phyloP scores from a whole-genome alignment of 768 basidiomycete species.

The Trametes gibbosa region DNA sequence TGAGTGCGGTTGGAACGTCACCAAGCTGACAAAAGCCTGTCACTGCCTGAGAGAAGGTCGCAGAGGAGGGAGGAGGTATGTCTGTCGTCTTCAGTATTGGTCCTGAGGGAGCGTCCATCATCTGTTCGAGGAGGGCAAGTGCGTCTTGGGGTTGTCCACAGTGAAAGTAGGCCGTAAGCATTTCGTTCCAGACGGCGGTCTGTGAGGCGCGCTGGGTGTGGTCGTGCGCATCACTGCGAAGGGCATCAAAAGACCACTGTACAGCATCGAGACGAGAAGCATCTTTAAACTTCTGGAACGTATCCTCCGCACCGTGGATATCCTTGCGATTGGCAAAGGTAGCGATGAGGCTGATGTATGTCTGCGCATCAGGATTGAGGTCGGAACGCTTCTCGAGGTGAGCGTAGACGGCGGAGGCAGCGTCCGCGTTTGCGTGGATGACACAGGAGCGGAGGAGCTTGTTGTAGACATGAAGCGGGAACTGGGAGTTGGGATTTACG shows the following conservation, averaged over 20 bases:
- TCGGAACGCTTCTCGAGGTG: constrained; percentile 50
- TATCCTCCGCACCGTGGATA: constrained; percentile 48
- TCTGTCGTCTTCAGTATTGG: constrained; percentile 36
- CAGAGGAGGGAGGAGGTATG: constrained; percentile 54
- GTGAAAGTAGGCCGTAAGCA: constrained; percentile 74
- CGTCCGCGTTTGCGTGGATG: constrained; percentile 51
- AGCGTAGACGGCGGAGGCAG: constrained; percentile 62
- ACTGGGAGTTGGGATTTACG: constrained; percentile 32
- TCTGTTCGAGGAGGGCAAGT: constrained; percentile 62
- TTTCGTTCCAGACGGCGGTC: constrained; percentile 65
- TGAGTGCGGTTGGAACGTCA: constrained; percentile 60
- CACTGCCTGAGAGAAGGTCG: constrained; percentile 65
- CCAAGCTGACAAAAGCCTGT: constrained; percentile 59
- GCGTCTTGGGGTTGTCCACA: constrained; percentile 61
- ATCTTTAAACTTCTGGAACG: constrained; percentile 58
- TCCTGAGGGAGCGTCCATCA: constrained; percentile 52
- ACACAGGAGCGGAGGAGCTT: constrained; percentile 63
- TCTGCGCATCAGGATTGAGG: constrained; percentile 31
- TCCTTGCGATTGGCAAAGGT: constrained; percentile 54
- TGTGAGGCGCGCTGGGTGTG: constrained; percentile 20
- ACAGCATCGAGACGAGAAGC: constrained; percentile 42
- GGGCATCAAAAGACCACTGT: constrained; percentile 24
- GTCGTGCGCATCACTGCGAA: constrained; percentile 1
- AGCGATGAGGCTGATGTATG: constrained; percentile 56
- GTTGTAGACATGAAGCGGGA: constrained; percentile 44